phyloP scores from a whole-genome alignment of 495 filamentous ascomycete genomes.

The Cudoniella acicularis region DNA sequence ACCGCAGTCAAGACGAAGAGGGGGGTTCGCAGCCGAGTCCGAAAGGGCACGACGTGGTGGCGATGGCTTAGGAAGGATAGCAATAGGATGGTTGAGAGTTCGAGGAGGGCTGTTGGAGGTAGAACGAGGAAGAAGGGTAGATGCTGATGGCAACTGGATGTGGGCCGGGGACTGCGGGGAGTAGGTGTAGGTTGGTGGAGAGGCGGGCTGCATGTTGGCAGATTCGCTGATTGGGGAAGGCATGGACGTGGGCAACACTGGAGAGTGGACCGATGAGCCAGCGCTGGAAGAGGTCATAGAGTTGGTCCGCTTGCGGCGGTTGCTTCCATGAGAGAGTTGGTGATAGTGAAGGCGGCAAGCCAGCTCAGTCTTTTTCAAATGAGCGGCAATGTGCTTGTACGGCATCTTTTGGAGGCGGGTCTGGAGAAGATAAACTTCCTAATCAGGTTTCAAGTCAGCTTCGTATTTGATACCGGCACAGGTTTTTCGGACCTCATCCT shows the following conservation, averaged over 20 bases:
- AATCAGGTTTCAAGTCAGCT: slow-evolving; percentile 8
- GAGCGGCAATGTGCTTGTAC: slow-evolving; percentile 81
- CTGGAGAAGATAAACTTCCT: slow-evolving; percentile 83
- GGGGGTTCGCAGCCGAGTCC: slow-evolving; percentile 22
- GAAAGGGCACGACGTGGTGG: slow-evolving; percentile 40
- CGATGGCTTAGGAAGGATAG: slow-evolving; percentile 59
- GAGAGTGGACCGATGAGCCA: slow-evolving; percentile 38
- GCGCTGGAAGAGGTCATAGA: slow-evolving; percentile 56
- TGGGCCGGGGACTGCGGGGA: slow-evolving; percentile 22
- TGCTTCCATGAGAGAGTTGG: slow-evolving; percentile 76
- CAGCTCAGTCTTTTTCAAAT: slow-evolving; percentile 81
- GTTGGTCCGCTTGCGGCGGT: slow-evolving; percentile 63
- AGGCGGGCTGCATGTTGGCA: slow-evolving; percentile 7
- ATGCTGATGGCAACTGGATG: slow-evolving; percentile 23
- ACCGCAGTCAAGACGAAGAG: slow-evolving; percentile 48
- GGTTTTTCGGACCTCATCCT: slow-evolving; percentile 61
- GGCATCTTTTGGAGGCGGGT: slow-evolving; percentile 83
- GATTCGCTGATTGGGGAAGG: slow-evolving; percentile 45
- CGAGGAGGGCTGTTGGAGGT: slow-evolving; percentile 25
- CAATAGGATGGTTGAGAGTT: slow-evolving; percentile 42
- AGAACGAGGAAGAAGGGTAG: slow-evolving; percentile 20
- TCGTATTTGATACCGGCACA: slow-evolving; percentile 6
- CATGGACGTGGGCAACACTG: slow-evolving; percentile 38
- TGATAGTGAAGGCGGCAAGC: slow-evolving; percentile 83
- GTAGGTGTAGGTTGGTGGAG: slow-evolving; percentile 18